Evolutionary conservation across 1,139 yeast species (phyloP), one percentile per base, ranked within the genome.

Genomic region (Suhomyces bolitotheri): DNA sequence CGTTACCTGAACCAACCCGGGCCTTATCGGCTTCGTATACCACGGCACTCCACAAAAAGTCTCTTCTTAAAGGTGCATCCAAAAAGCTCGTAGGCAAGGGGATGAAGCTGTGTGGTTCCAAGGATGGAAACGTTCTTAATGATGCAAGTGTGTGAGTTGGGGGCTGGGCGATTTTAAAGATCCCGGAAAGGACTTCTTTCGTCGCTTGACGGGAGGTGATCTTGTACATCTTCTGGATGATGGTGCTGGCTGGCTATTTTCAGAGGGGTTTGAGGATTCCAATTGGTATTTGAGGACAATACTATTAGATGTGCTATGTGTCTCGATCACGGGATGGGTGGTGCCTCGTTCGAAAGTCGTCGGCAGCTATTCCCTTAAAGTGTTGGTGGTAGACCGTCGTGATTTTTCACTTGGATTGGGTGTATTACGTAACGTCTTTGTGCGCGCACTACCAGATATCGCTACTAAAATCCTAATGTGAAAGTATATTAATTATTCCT

Each of bases 11-110:
- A 27, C 97, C 97, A 9, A 87, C 96, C 61, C 97, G 80, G 46
- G 82, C 81, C 44, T 78, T 79, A 55, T 94, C 97, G 27, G 92
- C 86, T 67, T 92, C 99, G 66, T 73, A 88, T 2, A 87, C 87
- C 13, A 87, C 97, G 1, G 97, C 96, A 54, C 82, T 80, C 97
- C 97, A 92, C 44, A 92, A 73, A 22, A 90, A 62, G 62, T 92
- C 99, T 62, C 96, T 80, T 64, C 98, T 81, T 40, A 86, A 60
- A 25, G 96, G 95, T 22, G 74, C 70, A 40, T 82, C 82, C 36
- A 92, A 67, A 32, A 89, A 73, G 15, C 70, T 56, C 4, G 82
- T 62, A 26, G 95, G 85, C 25, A 89, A 80, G 16, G 97, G 94
- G 39, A 85, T 74, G 49, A 85, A 76, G 19, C 78, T 60, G 33